Percentiles rank a stretch among this genome's conserved stretches.
phyloP scores from a whole-genome alignment of 352 stramenopile species.

The Phytopythium kandeliae region DNA sequence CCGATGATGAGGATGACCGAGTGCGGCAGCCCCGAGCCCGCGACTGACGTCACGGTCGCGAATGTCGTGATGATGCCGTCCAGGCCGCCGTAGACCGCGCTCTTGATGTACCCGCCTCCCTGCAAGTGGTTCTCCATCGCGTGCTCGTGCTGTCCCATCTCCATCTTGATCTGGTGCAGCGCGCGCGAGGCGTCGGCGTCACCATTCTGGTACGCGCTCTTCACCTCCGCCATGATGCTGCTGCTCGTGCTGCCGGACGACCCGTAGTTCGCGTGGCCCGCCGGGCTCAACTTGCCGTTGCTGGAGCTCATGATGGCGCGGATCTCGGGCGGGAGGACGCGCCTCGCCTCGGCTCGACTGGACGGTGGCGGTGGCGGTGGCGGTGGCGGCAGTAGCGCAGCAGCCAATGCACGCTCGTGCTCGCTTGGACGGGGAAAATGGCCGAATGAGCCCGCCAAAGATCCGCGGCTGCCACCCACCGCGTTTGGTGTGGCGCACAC shows the following conservation, averaged over 20 bases:
- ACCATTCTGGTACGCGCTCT: conserved; percentile 36
- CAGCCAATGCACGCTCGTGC: no score
- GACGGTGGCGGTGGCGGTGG: no score
- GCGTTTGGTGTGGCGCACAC: no score
- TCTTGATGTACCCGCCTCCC: conserved; percentile 79
- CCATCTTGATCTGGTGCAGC: conserved; percentile 64
- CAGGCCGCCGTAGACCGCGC: conserved; percentile 92
- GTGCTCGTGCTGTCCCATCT: conserved; percentile 49
- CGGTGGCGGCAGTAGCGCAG: no score
- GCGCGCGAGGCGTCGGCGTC: conserved; percentile 49
- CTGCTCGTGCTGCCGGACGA: conserved; percentile 20
- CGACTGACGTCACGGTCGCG: conserved; percentile 92
- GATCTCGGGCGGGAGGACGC: no score
- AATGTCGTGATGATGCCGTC: conserved; percentile 97
- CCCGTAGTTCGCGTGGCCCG: conserved; percentile 41
- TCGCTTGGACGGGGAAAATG: no score
- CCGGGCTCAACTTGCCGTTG: conserved; percentile 17
- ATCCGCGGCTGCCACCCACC: no score
- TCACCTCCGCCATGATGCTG: conserved; percentile 42
- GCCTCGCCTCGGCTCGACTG: no score
- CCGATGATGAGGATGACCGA: conserved; percentile 94
- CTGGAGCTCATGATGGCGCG: conserved; percentile 5
- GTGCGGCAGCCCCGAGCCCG: conserved; percentile 83
- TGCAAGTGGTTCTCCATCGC: conserved; percentile 70
- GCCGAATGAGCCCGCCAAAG: no score